These are phyloP conservation scores for Paramyrothecium sp. DNA, from an alignment of 2,329 filamentous ascomycete genomes.

Conservation along the genomic window DNA sequence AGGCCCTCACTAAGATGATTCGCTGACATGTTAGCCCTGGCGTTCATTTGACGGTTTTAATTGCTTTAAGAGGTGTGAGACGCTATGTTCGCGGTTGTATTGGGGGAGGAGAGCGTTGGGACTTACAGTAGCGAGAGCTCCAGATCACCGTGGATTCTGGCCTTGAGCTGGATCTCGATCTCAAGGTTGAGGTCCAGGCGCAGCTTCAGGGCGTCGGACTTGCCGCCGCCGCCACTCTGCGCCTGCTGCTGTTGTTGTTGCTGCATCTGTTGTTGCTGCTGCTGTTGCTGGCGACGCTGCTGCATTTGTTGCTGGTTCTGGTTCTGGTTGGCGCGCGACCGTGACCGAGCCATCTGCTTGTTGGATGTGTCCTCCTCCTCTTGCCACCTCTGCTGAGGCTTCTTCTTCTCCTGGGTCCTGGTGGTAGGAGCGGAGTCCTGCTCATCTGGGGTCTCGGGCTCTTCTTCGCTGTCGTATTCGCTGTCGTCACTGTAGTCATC, in stretches of 20 bases:
- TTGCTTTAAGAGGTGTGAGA: too few relatives aligned
- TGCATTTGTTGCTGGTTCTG: constrained; percentile 11
- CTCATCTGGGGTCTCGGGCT: constrained; percentile 17
- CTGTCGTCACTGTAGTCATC: constrained; percentile 17
- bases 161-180: constrained; percentile 82
- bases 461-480: constrained; percentile 11
- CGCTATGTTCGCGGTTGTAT: too few relatives aligned
- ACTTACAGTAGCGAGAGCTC: constrained; percentile 68
- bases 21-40: not conserved
- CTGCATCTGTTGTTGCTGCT: constrained; percentile 12
- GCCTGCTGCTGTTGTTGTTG: constrained; percentile 14
- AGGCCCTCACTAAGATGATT: not conserved
- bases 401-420: constrained; percentile 13
- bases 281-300: constrained; percentile 15
- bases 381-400: constrained; percentile 19
- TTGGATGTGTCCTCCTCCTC: constrained; percentile 17
- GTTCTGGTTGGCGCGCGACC: not conserved
- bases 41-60: not conserved
- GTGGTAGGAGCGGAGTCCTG: constrained; percentile 4
- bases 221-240: constrained; percentile 12
- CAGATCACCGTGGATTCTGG: constrained; percentile 80
- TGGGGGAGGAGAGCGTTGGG: constrained; percentile 1
- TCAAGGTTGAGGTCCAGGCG: constrained; percentile 79
- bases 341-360: constrained; percentile 8
- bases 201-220: constrained; percentile 53